Conservation (phyloP, 345 rosid species). For the Raphanus sativus region DNA sequence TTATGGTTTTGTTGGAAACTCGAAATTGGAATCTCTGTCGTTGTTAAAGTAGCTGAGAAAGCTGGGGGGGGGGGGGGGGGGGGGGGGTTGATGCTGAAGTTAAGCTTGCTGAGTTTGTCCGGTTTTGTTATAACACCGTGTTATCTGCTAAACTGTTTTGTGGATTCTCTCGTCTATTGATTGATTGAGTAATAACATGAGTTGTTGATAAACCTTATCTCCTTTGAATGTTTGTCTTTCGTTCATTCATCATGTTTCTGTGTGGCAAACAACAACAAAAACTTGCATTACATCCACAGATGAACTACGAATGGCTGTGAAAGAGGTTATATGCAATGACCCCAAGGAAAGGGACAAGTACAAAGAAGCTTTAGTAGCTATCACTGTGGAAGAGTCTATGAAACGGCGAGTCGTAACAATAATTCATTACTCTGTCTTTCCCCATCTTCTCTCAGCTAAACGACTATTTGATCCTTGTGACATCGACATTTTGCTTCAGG, state of each 20-base stretch:
- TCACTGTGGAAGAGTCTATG: conserved; percentile 78
- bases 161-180: not conserved
- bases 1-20: too few relatives aligned
- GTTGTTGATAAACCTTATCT: not conserved
- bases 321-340: conserved; percentile 74
- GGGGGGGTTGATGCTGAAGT: not conserved
- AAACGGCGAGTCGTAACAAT: conserved; percentile 52
- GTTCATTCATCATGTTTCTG: not conserved
- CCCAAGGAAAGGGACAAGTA: conserved; percentile 56
- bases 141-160: not conserved
- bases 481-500: conserved; percentile 36
- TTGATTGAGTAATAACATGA: too few relatives aligned
- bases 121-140: not conserved
- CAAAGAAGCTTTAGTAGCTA: conserved; percentile 76
- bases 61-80: too few relatives aligned
- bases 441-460: not conserved
- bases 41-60: too few relatives aligned
- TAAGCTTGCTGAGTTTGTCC: too few relatives aligned
- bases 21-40: too few relatives aligned
- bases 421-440: not conserved
- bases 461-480: not conserved
- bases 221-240: not conserved
- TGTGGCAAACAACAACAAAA: not conserved
- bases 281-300: conserved; percentile 42
- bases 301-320: conserved; percentile 84